A percentile compares a stretch with the other conserved stretches of the same genome.
These are phyloP conservation scores for Golubevia pallescens DNA, from an alignment of 1,284 basidiomycete genomes.

Conservation along the genomic window DNA sequence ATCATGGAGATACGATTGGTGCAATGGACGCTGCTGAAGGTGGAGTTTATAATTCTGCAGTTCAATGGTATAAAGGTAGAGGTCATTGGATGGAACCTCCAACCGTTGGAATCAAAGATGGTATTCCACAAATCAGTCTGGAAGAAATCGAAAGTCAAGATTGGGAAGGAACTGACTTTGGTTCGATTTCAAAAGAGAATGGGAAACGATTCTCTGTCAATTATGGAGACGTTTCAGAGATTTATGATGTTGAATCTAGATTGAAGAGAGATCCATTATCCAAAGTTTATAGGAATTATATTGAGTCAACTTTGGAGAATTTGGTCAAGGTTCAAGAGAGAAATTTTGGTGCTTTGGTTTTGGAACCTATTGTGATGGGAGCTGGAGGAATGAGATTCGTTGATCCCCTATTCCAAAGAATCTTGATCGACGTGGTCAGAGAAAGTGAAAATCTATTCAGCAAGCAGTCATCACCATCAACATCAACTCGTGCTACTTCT, in stretches of 20 bases:
- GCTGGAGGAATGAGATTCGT: slow-evolving; percentile 63
- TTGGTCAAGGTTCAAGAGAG: slow-evolving; percentile 34
- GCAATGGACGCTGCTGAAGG: slow-evolving; percentile 92
- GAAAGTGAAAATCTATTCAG: slow-evolving; percentile 40
- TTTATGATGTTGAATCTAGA: slow-evolving; percentile 45
- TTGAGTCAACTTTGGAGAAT: slow-evolving; percentile 33
- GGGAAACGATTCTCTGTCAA: no score
- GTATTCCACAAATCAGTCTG: neutral
- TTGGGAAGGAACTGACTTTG: neutral
- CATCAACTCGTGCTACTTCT: slow-evolving; percentile 23
- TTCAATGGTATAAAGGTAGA: slow-evolving; percentile 92
- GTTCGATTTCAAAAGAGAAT: no score
- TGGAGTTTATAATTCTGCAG: slow-evolving; percentile 80
- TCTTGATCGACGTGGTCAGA: slow-evolving; percentile 50
- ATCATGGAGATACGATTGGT: slow-evolving; percentile 97
- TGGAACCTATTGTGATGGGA: slow-evolving; percentile 60
- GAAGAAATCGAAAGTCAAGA: neutral
- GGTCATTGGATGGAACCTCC: slow-evolving; percentile 95
- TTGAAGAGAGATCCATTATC: slow-evolving; percentile 30
- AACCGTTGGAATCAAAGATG: slow-evolving; percentile 66
- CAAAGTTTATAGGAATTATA: slow-evolving; percentile 23
- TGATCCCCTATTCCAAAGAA: slow-evolving; percentile 59
- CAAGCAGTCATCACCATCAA: neutral
- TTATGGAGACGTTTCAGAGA: slow-evolving; percentile 17
- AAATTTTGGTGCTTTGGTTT: slow-evolving; percentile 53